phyloP scores from a whole-genome alignment of 164 flowering plant genomes.

The Annona squamosa region DNA sequence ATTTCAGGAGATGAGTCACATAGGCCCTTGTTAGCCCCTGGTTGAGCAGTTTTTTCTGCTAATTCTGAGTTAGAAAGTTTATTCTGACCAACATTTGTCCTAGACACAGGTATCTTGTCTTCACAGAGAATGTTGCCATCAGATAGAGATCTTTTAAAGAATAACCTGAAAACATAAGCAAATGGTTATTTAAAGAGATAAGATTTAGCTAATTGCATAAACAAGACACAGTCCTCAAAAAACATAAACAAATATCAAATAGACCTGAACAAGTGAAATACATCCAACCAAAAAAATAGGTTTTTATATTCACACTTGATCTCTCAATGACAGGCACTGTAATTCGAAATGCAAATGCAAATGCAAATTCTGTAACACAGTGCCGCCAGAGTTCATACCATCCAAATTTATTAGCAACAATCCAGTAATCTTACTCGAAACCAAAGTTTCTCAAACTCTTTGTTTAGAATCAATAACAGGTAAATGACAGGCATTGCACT shows the following conservation, averaged over 20 bases:
- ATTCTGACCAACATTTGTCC: constrained; percentile 24
- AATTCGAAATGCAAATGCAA: background rate
- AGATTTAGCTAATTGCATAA: background rate
- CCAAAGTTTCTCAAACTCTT: background rate
- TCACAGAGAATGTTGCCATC: constrained; percentile 73
- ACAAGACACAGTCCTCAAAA: background rate
- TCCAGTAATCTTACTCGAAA: background rate
- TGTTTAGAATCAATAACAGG: background rate
- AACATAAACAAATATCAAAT: background rate
- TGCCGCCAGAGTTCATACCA: background rate
- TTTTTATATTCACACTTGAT: background rate
- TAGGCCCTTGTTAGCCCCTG: constrained; percentile 29
- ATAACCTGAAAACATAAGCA: constrained; percentile 30
- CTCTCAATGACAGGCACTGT: background rate
- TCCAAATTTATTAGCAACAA: too few species aligned
- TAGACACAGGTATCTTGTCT: constrained; percentile 34
- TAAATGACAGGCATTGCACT: background rate
- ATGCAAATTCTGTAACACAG: background rate
- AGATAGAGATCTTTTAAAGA: constrained; percentile 75
- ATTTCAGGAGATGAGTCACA: constrained; percentile 73
- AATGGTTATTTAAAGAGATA: background rate
- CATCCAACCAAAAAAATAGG: background rate
- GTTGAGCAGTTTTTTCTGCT: constrained; percentile 26
- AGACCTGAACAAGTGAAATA: background rate
- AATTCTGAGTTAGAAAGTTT: constrained; percentile 22